phyloP scores from a whole-genome alignment of 768 basidiomycete genomes.

The Trametes gibbosa region DNA sequence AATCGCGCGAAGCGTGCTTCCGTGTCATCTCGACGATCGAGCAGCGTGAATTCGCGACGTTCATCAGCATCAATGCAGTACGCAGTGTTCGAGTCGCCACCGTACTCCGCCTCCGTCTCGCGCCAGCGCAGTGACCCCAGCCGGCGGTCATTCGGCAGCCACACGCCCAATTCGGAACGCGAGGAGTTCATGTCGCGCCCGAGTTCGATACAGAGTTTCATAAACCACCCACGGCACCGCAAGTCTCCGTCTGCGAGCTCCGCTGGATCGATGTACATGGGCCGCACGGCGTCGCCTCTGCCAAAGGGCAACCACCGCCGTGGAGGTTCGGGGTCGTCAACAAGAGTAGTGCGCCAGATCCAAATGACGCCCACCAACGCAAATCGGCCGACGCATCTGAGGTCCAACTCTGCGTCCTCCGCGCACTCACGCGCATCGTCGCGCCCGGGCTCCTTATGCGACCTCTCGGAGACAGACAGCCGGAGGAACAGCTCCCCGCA shows the following conservation, averaged over 20 bases:
- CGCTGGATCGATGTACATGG: slow-evolving; percentile 54
- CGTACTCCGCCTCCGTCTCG: slow-evolving; percentile 33
- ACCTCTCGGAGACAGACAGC: slow-evolving; percentile 66
- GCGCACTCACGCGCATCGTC: slow-evolving; percentile 74
- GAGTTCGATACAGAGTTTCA: slow-evolving; percentile 81
- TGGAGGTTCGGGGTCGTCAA: slow-evolving; percentile 79
- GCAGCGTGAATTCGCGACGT: slow-evolving; percentile 85
- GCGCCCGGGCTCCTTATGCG: slow-evolving; percentile 75
- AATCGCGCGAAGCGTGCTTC: slow-evolving; percentile 68
- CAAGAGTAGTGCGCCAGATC: slow-evolving; percentile 70
- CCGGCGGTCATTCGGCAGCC: slow-evolving; percentile 71
- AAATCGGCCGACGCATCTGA: slow-evolving; percentile 51
- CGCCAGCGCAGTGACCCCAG: slow-evolving; percentile 50
- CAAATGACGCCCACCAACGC: slow-evolving; percentile 37
- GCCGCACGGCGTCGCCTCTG: slow-evolving; percentile 73
- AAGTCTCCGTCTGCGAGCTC: slow-evolving; percentile 81
- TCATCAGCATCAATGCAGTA: slow-evolving; percentile 53
- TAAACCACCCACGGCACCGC: slow-evolving; percentile 55
- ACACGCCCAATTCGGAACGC: slow-evolving; percentile 85
- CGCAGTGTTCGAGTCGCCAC: slow-evolving; percentile 55
- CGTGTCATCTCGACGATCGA: slow-evolving; percentile 81
- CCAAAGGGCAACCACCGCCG: slow-evolving; percentile 73
- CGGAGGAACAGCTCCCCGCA: slow-evolving; percentile 65
- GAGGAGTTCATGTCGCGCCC: slow-evolving; percentile 79
- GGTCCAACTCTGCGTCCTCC: slow-evolving; percentile 80